Evolutionary conservation across 495 filamentous ascomycete genomes (phyloP).

Genomic region (Filosporella fistucella): DNA sequence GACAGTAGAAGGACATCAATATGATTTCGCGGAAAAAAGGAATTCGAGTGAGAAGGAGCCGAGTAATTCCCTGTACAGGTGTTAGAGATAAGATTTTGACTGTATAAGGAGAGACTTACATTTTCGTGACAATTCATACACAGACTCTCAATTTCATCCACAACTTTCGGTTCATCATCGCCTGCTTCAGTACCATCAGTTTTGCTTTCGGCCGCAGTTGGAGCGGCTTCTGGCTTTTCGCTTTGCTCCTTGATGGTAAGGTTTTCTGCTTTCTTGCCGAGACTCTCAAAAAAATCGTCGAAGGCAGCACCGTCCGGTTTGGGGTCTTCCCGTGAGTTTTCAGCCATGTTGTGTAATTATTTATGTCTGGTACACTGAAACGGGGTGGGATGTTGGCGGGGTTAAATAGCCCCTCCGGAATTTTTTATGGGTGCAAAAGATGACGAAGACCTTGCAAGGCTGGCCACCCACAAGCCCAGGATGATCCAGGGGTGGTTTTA

Average conservation of each 20-base stretch:
- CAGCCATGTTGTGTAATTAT: conserved; percentile 27
- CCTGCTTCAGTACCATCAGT: conserved; percentile 2
- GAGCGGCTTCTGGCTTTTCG: background rate
- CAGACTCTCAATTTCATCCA: conserved; percentile 66
- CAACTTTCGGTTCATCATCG: conserved; percentile 42
- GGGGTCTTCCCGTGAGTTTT: conserved; percentile 11
- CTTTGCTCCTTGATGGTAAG: conserved; percentile 22
- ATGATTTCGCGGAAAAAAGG: conserved; percentile 97
- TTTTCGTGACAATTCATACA: conserved; percentile 89
- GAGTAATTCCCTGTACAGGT: conserved; percentile 64
- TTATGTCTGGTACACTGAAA: conserved; percentile 22
- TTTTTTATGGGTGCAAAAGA: conserved; percentile 8
- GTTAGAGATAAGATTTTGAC: background rate
- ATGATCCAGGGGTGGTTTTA: background rate
- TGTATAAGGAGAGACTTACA: conserved; percentile 38
- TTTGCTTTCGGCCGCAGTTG: background rate
- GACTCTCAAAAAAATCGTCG: conserved; percentile 45
- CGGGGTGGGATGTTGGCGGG: conserved; percentile 19
- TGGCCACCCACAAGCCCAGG: background rate
- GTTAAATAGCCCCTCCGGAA: conserved; percentile 8
- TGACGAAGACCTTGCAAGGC: conserved; percentile 1
- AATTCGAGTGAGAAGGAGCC: conserved; percentile 82
- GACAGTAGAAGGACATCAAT: conserved; percentile 92
- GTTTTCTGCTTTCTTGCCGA: conserved; percentile 49
- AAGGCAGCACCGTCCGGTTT: conserved; percentile 24